These are phyloP conservation scores for Fusarium albosuccineum DNA, from an alignment of 2,329 filamentous ascomycete genomes.

Conservation along the genomic window DNA sequence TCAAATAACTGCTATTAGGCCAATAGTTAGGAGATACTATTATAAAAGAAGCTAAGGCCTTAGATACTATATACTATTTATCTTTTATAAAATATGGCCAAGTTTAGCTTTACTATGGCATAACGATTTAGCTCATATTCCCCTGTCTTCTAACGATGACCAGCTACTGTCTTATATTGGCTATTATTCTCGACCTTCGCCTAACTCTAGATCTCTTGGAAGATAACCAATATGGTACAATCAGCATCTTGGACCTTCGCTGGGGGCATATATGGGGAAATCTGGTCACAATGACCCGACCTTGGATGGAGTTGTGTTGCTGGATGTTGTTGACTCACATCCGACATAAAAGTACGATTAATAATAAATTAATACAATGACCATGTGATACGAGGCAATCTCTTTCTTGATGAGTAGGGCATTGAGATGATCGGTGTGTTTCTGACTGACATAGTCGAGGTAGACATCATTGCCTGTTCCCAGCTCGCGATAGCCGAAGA, in stretches of 20 bases:
- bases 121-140: no score
- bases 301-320: constrained; percentile 41
- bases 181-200: constrained; percentile 3
- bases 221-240: constrained; percentile 18
- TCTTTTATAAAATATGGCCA: no score
- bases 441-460: constrained; percentile 40
- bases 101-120: no score
- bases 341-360: no score
- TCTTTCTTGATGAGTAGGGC: constrained; percentile 40
- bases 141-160: no score
- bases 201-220: constrained; percentile 10
- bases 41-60: neutral
- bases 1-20: no score
- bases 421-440: constrained; percentile 37
- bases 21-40: neutral
- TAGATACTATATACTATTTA: no score
- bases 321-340: constrained; percentile 10
- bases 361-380: neutral
- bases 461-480: constrained; percentile 40
- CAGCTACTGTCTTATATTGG: neutral
- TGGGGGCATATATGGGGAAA: neutral
- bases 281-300: constrained; percentile 19
- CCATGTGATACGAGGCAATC: constrained; percentile 44
- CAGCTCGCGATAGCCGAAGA: constrained; percentile 42
- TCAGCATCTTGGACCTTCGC: constrained; percentile 11